phyloP scores from a whole-genome alignment of 495 filamentous ascomycete species.

The Chaetomidium leptoderma region DNA sequence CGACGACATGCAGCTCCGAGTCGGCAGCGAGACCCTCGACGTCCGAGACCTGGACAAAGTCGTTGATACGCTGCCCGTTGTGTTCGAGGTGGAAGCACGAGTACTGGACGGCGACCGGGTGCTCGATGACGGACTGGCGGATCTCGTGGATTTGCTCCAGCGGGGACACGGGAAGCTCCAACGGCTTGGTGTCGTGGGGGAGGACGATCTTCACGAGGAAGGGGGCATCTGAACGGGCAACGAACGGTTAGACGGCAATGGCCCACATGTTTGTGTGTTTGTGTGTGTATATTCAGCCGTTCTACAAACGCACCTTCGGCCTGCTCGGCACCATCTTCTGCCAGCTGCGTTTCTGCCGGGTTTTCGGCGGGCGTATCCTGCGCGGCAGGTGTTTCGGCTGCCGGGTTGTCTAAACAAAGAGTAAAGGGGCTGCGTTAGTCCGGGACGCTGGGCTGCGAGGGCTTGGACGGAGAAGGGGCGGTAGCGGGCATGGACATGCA shows the following conservation, averaged over 20 bases:
- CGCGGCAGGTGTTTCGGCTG: conserved; percentile 16
- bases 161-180: conserved; percentile 84
- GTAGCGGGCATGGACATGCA: not conserved
- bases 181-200: conserved; percentile 68
- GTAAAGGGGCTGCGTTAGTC: conserved; percentile 10
- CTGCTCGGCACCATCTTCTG: conserved; percentile 29
- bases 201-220: conserved; percentile 65
- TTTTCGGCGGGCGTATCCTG: conserved; percentile 20
- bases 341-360: conserved; percentile 9
- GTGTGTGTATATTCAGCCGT: too few relatives aligned
- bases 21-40: conserved; percentile 70
- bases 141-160: conserved; percentile 98
- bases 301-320: conserved; percentile 14
- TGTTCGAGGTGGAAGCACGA: conserved; percentile 97
- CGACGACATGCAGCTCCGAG: conserved; percentile 73
- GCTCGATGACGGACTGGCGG: conserved; percentile 91
- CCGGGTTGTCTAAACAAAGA: conserved; percentile 22
- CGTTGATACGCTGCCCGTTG: conserved; percentile 80
- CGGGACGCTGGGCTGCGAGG: not conserved
- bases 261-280: not conserved
- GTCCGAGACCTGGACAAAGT: conserved; percentile 91
- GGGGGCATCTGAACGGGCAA: conserved; percentile 66
- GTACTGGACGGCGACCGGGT: conserved; percentile 91
- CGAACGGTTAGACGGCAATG: conserved; percentile 18
- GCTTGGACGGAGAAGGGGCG: not conserved